Evolutionary conservation across 306 rosid species (phyloP).

Genomic region (Alnus rubra): DNA sequence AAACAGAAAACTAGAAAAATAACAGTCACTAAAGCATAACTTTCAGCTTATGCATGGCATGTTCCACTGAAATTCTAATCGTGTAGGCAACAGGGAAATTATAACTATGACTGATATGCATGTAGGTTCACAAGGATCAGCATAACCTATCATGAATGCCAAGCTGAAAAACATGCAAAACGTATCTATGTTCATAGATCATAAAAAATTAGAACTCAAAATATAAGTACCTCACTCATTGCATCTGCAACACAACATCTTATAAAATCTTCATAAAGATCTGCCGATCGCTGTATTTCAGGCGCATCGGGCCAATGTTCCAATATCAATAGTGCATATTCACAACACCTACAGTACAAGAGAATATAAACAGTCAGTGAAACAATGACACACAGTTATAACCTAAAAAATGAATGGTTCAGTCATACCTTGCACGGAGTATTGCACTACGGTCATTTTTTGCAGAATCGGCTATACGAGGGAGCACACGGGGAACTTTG

Average conservation of each 20-base stretch:
- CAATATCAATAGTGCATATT: constrained; percentile 86
- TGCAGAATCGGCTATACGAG: constrained; percentile 86
- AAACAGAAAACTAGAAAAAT: not conserved
- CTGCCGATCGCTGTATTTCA: constrained; percentile 88
- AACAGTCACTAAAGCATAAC: not conserved
- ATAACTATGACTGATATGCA: not conserved
- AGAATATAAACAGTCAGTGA: constrained; percentile 25
- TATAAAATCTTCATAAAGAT: constrained; percentile 86
- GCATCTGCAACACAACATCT: constrained; percentile 97
- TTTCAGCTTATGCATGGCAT: not conserved
- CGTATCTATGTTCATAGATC: not conserved
- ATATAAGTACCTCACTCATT: constrained; percentile 91
- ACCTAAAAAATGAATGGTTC: constrained; percentile 1
- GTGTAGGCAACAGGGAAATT: not conserved
- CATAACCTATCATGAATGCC: constrained; percentile 24
- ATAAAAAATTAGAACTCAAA: constrained; percentile 19
- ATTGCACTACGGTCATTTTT: constrained; percentile 87
- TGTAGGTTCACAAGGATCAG: not conserved
- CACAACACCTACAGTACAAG: constrained; percentile 78
- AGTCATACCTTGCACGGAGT: constrained; percentile 88
- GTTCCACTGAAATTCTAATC: not conserved
- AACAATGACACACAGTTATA: constrained; percentile 18
- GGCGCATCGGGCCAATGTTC: constrained; percentile 99
- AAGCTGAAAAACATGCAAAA: constrained; percentile 7
- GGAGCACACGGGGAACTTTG: constrained; percentile 90